Evolutionary conservation across 148 eudicot species (phyloP).

Genomic region (Mesembryanthemum crystallinum): DNA sequence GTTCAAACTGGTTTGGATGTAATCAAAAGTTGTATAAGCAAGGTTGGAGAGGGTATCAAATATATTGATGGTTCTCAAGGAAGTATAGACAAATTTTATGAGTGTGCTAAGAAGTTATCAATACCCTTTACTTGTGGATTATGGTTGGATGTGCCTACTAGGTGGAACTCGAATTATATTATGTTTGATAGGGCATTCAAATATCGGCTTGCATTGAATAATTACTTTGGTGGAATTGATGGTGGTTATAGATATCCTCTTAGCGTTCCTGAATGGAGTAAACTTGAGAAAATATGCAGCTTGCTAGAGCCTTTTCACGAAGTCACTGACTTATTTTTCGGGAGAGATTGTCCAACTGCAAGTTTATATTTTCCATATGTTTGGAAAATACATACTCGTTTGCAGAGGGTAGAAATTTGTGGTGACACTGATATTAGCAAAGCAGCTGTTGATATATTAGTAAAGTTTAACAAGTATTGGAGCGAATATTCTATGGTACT

Average conservation of each 20-base stretch:
- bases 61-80: constrained; percentile 17
- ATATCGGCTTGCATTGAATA: not conserved
- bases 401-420: not conserved
- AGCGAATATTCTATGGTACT: constrained; percentile 1
- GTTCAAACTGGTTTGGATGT: constrained; percentile 1
- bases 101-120: not conserved
- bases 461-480: constrained; percentile 18
- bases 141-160: constrained; percentile 22
- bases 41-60: constrained; percentile 4
- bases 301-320: not conserved
- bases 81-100: not conserved
- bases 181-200: constrained; percentile 4
- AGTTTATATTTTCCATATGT: constrained; percentile 9
- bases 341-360: constrained; percentile 8
- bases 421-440: not conserved
- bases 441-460: not conserved
- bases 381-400: constrained; percentile 9
- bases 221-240: not conserved
- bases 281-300: not conserved
- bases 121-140: not conserved
- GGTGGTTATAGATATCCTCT: not conserved
- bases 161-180: constrained; percentile 5
- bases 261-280: not conserved
- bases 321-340: not conserved
- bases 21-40: not conserved